Evolutionary conservation across 257 asterid genomes (phyloP), one percentile per base, ranked within the genome.

Genomic region (Penstemon barbatus): DNA sequence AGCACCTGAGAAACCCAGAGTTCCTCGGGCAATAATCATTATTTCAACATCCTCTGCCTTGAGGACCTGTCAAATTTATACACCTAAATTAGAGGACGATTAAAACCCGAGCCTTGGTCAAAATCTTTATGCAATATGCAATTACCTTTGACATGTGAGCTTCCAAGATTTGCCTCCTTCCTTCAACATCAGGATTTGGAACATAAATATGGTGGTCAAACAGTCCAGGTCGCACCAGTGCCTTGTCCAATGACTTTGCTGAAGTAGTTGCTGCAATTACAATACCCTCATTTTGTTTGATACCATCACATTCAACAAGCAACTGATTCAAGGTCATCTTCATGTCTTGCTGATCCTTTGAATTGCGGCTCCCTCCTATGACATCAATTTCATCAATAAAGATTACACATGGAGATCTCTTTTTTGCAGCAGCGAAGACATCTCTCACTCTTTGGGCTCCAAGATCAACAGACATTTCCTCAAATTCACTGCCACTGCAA

Each of bases 401-500:
- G 73, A 93, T 88, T 53, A 90, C 90, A 61, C 97, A 93, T 0
- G 98, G 98, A 6, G 96, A 93, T 69, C 87, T 84, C 87, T 93
- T 93, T 78, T 93, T 93, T 39, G 97, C 98, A 64, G 98, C 96
- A 50, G 94, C 78, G 71, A 93, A 93, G 42, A 93, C 92, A 75
- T 86, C 95, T n/a, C 98, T 80, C 79, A 93, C 98, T 76, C 98
- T 84, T 11, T 95, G 90, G 59, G 98, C 97, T 50, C 98, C 98
- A 56, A 93, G 97, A 74, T 97, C 98, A 50, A 93, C 97, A 84
- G 86, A 90, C 98, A 90, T 88, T 77, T 93, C 98, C 70, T 93
- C 98, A 62, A 93, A 93, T n/a, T n/a, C 97, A 84, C 97, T 93
- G 54, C 98, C 98, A 65, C 98, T 93, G 98, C n/a, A n/a, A n/a